Base-by-base conservation (phyloP, 257 asterid species). In the Gentiana straminea region DNA sequence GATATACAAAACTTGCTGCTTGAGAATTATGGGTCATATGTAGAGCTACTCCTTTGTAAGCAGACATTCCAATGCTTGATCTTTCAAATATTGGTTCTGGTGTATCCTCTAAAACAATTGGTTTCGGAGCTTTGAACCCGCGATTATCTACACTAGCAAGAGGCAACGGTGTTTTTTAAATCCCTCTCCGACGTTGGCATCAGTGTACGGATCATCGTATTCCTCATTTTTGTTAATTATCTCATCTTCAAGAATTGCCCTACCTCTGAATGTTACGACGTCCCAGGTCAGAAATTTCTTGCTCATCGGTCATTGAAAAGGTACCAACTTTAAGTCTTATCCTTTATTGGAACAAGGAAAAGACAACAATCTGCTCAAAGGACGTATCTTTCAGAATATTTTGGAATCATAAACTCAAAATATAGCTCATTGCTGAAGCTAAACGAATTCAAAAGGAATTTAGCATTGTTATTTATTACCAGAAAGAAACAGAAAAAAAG, bases 211-310 rank as follows among this genome's bases (percentile, higher is more conserved):
- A 68, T 79, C 79, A 65, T 79, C 81, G 62, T 65, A 79, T 62
- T 79, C 84, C 66, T 72, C 79, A 46, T 79, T 79, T 54, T 79
- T 81, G 4, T 77, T 79, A 41, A 75, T 73, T 81, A 80, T 78
- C 76, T 84, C 94, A 59, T 84, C 96, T 60, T 85, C 95, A 33
- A 83, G 79, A 67, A 84, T 88, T 38, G 90, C 81, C 63, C 80
- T 93, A 62, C 80, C 76, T 51, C 75, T 79, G 90, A 75, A 68
- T 69, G 73, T 79, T 81, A 51, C 78, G 81, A 70, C 71, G 70
- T 60, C 83, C 86, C 61, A 79, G 84, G 64, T 57, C 89, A 93
- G 58, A 51, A 84, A 69, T 80, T 90, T 70, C 56, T 60, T 84
- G 85, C 59, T 84, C 90, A 5, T 77, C 86, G n/a, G 70, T 63